Percentiles rank a stretch among this genome's conserved stretches.
phyloP scores from a whole-genome alignment of 2,329 filamentous ascomycete genomes.

The Alternaria brassicicola region DNA sequence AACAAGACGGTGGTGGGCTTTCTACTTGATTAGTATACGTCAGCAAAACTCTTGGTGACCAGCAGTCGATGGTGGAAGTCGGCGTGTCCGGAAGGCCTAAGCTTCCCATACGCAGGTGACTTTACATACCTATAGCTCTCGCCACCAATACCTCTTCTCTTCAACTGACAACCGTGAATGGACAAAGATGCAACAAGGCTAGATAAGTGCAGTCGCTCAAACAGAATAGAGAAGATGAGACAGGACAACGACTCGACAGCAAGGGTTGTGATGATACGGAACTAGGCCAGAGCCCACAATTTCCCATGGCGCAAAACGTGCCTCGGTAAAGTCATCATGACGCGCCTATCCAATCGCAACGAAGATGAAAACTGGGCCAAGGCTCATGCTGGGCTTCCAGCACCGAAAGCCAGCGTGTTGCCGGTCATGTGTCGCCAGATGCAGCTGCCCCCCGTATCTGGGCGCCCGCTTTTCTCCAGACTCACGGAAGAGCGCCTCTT shows the following conservation, averaged over 20 bases:
- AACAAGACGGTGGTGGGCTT: background rate
- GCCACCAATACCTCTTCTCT: background rate
- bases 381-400: background rate
- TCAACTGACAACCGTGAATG: background rate
- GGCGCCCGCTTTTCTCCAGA: conserved; percentile 2
- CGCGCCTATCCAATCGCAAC: background rate
- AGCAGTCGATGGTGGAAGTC: conserved; percentile 4
- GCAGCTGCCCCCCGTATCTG: background rate
- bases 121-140: background rate
- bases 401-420: background rate
- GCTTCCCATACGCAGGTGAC: conserved; percentile 4
- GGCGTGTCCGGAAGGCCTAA: conserved; percentile 17
- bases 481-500: background rate
- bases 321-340: conserved; percentile 1
- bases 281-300: conserved; percentile 1
- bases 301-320: conserved; percentile 2
- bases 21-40: conserved; percentile 9
- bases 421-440: background rate
- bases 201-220: background rate
- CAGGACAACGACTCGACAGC: background rate
- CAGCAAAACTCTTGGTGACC: conserved; percentile 7
- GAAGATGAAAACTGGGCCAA: conserved; percentile 1
- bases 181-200: background rate
- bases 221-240: background rate
- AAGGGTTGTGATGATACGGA: background rate